Percentiles rank a stretch among this genome's conserved stretches.
Evolutionary conservation across 306 rosid genomes (phyloP).

Genomic region (Quercus suber): DNA sequence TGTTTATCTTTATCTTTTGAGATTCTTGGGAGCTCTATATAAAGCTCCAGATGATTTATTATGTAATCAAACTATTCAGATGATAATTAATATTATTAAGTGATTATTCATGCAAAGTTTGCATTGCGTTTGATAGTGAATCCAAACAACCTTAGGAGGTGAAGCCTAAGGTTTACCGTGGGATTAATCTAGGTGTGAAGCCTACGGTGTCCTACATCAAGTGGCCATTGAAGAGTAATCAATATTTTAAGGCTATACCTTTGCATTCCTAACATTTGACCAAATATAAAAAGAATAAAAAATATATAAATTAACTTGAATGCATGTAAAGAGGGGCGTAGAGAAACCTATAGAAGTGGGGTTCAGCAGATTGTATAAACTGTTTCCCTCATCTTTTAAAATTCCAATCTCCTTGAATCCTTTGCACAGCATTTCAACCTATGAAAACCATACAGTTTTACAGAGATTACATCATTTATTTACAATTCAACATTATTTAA

Average conservation of each 20-base stretch:
- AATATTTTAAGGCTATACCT: not conserved
- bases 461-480: conserved; percentile 11
- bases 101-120: too few relatives aligned
- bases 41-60: too few relatives aligned
- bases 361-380: conserved; percentile 71
- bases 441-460: conserved; percentile 26
- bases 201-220: not conserved
- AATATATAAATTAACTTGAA: not conserved
- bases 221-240: not conserved
- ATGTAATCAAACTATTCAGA: too few relatives aligned
- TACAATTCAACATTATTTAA: not conserved
- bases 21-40: too few relatives aligned
- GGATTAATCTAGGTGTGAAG: too few relatives aligned
- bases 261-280: not conserved
- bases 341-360: conserved; percentile 88
- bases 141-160: too few relatives aligned
- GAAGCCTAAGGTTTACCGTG: too few relatives aligned
- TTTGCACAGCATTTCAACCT: conserved; percentile 75
- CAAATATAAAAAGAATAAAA: not conserved
- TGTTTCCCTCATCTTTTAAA: conserved; percentile 51
- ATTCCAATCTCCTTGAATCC: conserved; percentile 82
- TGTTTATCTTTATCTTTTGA: too few relatives aligned
- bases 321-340: conserved; percentile 4
- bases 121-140: too few relatives aligned
- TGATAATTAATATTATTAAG: too few relatives aligned